Percentiles rank a stretch among this genome's conserved stretches.
Conservation (phyloP, 306 rosid genomes). For the Begonia masoniana region DNA sequence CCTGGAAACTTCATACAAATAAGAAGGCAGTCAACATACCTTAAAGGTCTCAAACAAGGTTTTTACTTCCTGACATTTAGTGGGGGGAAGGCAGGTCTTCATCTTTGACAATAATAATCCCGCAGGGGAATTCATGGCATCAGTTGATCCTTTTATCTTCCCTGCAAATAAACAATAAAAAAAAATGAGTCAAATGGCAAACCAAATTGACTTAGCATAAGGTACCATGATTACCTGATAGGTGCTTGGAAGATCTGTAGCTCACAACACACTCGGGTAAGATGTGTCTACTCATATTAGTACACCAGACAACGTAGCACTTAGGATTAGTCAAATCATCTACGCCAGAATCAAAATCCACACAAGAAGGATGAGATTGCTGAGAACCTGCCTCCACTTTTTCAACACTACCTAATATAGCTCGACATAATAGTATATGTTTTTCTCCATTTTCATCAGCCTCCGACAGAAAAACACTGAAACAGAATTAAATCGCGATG, state of each 20-base stretch:
- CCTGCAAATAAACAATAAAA: constrained; percentile 12
- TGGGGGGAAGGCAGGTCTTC: constrained; percentile 21
- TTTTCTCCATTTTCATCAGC: constrained; percentile 32
- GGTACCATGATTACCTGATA: constrained; percentile 16
- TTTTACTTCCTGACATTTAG: constrained; percentile 20
- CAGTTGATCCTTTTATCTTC: constrained; percentile 2
- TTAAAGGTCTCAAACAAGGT: constrained; percentile 15
- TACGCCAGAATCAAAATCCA: constrained; percentile 37
- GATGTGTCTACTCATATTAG: constrained; percentile 37
- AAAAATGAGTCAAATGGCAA: neutral
- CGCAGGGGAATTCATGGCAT: constrained; percentile 5
- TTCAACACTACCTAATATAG: constrained; percentile 48
- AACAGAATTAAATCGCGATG: constrained; percentile 4
- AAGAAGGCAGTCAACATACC: constrained; percentile 15
- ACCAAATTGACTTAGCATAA: neutral
- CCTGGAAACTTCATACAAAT: neutral
- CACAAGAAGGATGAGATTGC: constrained; percentile 31
- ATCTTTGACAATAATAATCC: constrained; percentile 24
- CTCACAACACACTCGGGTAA: constrained; percentile 48
- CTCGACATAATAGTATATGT: constrained; percentile 44
- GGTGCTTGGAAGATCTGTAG: constrained; percentile 24
- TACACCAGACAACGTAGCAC: constrained; percentile 43
- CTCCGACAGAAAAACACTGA: constrained; percentile 30
- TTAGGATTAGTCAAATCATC: constrained; percentile 39
- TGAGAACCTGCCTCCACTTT: constrained; percentile 28